Conservation (phyloP, 2,329 filamentous ascomycete genomes). For the Claviceps sp. region DNA sequence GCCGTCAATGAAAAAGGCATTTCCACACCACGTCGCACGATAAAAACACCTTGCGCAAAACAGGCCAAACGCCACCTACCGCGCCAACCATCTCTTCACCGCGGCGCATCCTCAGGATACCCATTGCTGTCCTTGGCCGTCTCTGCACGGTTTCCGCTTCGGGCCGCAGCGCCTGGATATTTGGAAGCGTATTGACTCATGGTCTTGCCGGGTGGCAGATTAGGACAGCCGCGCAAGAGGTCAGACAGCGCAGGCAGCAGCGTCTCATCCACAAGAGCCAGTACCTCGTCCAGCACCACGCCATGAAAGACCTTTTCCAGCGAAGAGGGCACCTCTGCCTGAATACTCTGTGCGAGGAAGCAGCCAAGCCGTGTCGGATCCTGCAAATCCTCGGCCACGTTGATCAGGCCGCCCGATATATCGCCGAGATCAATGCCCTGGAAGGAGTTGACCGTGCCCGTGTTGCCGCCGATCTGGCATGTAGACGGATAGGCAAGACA, state of each 20-base stretch:
- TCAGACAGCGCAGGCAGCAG: constrained; percentile 1
- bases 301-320: constrained; percentile 4
- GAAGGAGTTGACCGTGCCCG: constrained; percentile 34
- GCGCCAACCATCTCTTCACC: background rate
- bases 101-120: constrained; percentile 3
- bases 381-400: constrained; percentile 10
- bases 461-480: constrained; percentile 29
- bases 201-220: constrained; percentile 5
- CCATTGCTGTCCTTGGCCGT: constrained; percentile 4
- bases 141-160: background rate
- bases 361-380: constrained; percentile 1
- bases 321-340: constrained; percentile 5
- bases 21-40: background rate
- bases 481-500: constrained; percentile 13
- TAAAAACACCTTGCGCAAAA: background rate
- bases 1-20: too few relatives aligned
- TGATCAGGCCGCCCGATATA: constrained; percentile 32
- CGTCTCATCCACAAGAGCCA: background rate
- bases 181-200: constrained; percentile 3
- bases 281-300: background rate
- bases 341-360: constrained; percentile 5
- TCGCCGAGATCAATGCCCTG: constrained; percentile 28
- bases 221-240: constrained; percentile 1
- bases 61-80: background rate
- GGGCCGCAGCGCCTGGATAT: constrained; percentile 1